Evolutionary conservation across 2,329 filamentous ascomycete species (phyloP).

Genomic region (Cercospora brassicicola): DNA sequence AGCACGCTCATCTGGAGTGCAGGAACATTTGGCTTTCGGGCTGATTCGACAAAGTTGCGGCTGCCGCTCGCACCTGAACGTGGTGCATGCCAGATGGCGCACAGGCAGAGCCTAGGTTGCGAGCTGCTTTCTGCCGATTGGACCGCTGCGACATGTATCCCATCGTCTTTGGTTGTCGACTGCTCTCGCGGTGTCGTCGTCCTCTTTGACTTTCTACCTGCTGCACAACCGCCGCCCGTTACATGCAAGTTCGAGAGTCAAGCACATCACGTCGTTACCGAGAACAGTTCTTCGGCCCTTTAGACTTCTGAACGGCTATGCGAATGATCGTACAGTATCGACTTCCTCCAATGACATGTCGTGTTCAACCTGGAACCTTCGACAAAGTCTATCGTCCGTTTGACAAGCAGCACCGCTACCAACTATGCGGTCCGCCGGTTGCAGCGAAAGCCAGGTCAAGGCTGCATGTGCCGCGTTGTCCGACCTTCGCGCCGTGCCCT

Average conservation of each 20-base stretch:
- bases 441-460: neutral
- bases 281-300: neutral
- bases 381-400: slow-evolving; percentile 14
- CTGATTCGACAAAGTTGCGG: slow-evolving; percentile 11
- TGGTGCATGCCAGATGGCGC: slow-evolving; percentile 10
- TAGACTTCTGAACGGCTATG: neutral
- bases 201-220: slow-evolving; percentile 10
- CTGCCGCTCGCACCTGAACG: slow-evolving; percentile 8
- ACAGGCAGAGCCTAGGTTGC: slow-evolving; percentile 1
- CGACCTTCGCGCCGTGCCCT: neutral
- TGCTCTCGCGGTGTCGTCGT: neutral
- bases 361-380: slow-evolving; percentile 6
- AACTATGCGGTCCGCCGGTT: slow-evolving; percentile 3
- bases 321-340: neutral
- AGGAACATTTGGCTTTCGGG: slow-evolving; percentile 9
- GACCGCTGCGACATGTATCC: neutral
- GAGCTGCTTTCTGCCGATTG: slow-evolving; percentile 9
- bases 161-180: neutral
- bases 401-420: slow-evolving; percentile 15
- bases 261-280: neutral
- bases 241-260: neutral
- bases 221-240: neutral
- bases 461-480: neutral
- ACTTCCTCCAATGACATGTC: slow-evolving; percentile 3
- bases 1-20: neutral